Conservation (phyloP, 441 rosid genomes). For the Syzygium malaccense region DNA sequence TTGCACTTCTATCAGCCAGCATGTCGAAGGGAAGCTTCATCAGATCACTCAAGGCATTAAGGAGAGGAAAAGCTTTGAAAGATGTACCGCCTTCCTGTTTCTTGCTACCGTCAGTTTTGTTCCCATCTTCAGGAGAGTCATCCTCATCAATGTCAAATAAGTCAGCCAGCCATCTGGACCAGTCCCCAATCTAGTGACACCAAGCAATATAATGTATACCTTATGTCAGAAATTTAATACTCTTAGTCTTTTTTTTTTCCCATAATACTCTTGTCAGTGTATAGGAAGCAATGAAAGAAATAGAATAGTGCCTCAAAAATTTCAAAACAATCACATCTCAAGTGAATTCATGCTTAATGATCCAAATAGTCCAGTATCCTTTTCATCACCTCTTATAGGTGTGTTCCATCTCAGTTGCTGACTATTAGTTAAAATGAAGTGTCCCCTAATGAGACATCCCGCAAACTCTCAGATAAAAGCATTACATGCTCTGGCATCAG, state of each 20-base stretch:
- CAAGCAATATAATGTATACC: not conserved
- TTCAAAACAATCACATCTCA: not conserved
- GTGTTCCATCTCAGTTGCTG: not conserved
- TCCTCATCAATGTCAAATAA: constrained; percentile 7
- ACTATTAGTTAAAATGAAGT: not conserved
- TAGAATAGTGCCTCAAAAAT: not conserved
- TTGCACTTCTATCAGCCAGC: not conserved
- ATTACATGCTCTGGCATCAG: not conserved
- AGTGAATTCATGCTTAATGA: not conserved
- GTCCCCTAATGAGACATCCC: not conserved
- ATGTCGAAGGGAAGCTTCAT: constrained; percentile 11
- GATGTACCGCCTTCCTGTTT: not conserved
- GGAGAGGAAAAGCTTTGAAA: constrained; percentile 4
- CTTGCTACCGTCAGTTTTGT: not conserved
- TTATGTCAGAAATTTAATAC: not conserved
- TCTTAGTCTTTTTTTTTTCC: not conserved
- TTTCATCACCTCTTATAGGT: not conserved
- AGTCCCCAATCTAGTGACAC: constrained; percentile 6
- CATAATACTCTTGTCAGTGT: not conserved
- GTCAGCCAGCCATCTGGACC: constrained; percentile 13
- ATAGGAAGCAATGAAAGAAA: not conserved
- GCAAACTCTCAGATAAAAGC: not conserved
- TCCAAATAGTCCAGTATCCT: not conserved
- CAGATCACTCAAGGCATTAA: constrained; percentile 12
- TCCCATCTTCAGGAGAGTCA: not conserved